Evolutionary conservation across 495 filamentous ascomycete species (phyloP).

Genomic region (Penicillium subrubescens): DNA sequence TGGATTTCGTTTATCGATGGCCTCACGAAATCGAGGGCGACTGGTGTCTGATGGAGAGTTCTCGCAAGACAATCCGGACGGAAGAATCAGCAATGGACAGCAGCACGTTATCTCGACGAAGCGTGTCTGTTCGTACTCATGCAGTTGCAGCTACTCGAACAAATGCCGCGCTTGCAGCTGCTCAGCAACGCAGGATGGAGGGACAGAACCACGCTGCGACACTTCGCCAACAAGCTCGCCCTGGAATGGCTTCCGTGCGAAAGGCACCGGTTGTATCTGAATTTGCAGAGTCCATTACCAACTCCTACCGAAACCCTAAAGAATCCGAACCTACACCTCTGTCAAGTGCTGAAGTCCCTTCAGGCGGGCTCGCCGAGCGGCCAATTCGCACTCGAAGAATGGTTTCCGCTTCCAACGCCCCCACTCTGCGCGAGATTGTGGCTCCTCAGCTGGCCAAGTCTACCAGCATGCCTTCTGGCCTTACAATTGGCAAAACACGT

Average conservation of each 20-base stretch:
- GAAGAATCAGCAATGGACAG: constrained; percentile 35
- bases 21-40: constrained; percentile 43
- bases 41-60: constrained; percentile 43
- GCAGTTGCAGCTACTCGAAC: constrained; percentile 37
- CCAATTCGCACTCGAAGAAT: constrained; percentile 45
- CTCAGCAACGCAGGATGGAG: constrained; percentile 44
- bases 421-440: constrained; percentile 33
- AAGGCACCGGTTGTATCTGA: constrained; percentile 38
- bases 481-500: constrained; percentile 49
- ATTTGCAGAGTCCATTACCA: constrained; percentile 16
- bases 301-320: constrained; percentile 23
- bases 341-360: constrained; percentile 6
- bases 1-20: constrained; percentile 66
- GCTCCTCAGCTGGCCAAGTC: constrained; percentile 33
- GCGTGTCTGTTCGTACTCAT: constrained; percentile 29
- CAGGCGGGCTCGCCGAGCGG: constrained; percentile 45
- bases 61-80: constrained; percentile 26
- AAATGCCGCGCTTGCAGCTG: constrained; percentile 45
- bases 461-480: constrained; percentile 33
- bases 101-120: constrained; percentile 38
- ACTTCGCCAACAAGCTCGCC: constrained; percentile 47
- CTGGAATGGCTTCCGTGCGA: constrained; percentile 32
- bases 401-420: constrained; percentile 41
- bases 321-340: constrained; percentile 18
- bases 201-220: constrained; percentile 51